Conservation (phyloP, 495 filamentous ascomycete species). For the Pyrenula massariospora region DNA sequence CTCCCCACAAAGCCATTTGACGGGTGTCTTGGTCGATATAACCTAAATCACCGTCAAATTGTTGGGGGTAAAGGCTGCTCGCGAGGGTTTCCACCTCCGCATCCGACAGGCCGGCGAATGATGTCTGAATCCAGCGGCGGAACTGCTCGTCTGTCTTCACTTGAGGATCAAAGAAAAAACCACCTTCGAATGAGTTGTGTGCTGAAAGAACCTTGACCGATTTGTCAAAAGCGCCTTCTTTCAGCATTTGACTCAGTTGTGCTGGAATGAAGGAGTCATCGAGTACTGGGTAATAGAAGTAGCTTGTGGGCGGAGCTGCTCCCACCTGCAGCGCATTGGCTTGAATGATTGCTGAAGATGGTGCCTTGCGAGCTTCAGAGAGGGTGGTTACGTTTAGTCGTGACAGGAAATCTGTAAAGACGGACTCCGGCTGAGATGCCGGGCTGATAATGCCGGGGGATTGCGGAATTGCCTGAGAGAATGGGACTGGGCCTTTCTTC, state of each 20-base stretch:
- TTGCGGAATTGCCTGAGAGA: conserved; percentile 39
- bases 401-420: conserved; percentile 29
- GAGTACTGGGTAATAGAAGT: conserved; percentile 43
- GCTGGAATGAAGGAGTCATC: conserved; percentile 48
- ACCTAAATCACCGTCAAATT: not conserved
- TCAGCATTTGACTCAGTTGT: conserved; percentile 43
- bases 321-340: conserved; percentile 40
- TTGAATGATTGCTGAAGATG: conserved; percentile 27
- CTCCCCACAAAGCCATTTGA: conserved; percentile 16
- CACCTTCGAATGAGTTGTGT: conserved; percentile 44
- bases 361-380: conserved; percentile 35
- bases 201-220: conserved; percentile 42
- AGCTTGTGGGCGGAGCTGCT: conserved; percentile 17
- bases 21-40: conserved; percentile 29
- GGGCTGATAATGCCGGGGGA: conserved; percentile 30
- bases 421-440: conserved; percentile 27
- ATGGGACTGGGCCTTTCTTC: conserved; percentile 24
- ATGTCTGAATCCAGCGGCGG: not conserved
- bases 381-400: conserved; percentile 37
- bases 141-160: not conserved
- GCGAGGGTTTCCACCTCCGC: not conserved
- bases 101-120: not conserved
- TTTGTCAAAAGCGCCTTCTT: conserved; percentile 42
- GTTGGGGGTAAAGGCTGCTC: not conserved
- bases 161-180: conserved; percentile 19